A percentile compares a stretch with the other conserved stretches of the same genome.
These are phyloP conservation scores for Mortierella claussenii DNA, from an alignment of 192 early-diverging fungal genomes.

Conservation along the genomic window DNA sequence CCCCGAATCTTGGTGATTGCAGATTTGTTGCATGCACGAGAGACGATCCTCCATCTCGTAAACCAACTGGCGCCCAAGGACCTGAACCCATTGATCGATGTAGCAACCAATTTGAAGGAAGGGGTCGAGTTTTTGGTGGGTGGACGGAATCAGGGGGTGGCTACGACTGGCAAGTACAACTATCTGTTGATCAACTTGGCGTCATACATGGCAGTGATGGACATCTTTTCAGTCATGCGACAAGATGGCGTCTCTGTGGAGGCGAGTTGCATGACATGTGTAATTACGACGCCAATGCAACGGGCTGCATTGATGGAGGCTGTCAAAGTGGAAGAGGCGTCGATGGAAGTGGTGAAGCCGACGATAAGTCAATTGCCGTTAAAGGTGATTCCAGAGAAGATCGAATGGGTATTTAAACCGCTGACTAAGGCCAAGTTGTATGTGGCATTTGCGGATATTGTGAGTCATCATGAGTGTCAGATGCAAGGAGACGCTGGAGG, in stretches of 20 bases:
- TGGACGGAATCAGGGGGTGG: constrained; percentile 12
- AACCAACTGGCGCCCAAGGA: constrained; percentile 35
- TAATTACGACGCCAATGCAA: constrained; percentile 68
- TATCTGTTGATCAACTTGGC: constrained; percentile 60
- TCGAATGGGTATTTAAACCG: constrained; percentile 68
- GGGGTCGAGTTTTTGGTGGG: constrained; percentile 50
- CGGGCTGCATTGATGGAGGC: constrained; percentile 60
- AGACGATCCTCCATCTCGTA: constrained; percentile 55
- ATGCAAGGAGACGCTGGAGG: too few species aligned
- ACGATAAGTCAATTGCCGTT: background rate
- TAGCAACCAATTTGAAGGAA: constrained; percentile 53
- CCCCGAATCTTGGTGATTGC: constrained; percentile 56
- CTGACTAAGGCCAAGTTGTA: constrained; percentile 62
- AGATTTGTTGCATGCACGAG: constrained; percentile 53
- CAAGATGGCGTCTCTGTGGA: constrained; percentile 34
- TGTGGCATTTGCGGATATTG: constrained; percentile 54
- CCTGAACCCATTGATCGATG: constrained; percentile 46
- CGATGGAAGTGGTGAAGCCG: constrained; percentile 21
- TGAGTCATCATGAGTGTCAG: constrained; percentile 27
- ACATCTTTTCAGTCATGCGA: constrained; percentile 35
- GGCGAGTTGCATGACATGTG: constrained; percentile 29
- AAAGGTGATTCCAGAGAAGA: constrained; percentile 46
- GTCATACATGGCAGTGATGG: constrained; percentile 57
- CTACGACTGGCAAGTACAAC: constrained; percentile 37
- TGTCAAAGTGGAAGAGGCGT: constrained; percentile 39